Conservation (phyloP, 2,329 filamentous ascomycete species). For the Cladosporium sp. region DNA sequence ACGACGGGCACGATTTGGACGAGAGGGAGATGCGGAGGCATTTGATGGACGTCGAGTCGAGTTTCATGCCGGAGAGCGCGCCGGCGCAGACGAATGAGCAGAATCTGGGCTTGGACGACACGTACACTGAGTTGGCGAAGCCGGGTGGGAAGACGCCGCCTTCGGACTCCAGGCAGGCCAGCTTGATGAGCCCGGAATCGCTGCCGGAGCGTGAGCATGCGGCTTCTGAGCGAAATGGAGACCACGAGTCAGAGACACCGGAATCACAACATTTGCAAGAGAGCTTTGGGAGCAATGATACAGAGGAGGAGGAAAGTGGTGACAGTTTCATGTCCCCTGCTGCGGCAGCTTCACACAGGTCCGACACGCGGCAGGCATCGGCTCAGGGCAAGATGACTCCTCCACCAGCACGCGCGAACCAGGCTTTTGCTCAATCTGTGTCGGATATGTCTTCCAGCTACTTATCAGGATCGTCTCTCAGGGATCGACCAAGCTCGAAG, state of each 20-base stretch:
- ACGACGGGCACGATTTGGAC: slow-evolving; percentile 44
- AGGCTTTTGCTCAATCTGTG: slow-evolving; percentile 15
- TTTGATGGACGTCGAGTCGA: slow-evolving; percentile 65
- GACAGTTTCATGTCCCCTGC: slow-evolving; percentile 18
- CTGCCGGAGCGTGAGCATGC: background rate
- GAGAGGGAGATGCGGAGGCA: slow-evolving; percentile 62
- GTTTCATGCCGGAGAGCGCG: slow-evolving; percentile 61
- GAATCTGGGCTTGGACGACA: slow-evolving; percentile 46
- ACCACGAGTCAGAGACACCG: slow-evolving; percentile 18
- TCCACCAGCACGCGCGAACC: background rate
- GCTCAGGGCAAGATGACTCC: background rate
- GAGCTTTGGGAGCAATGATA: slow-evolving; percentile 21
- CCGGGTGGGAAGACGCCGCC: slow-evolving; percentile 17
- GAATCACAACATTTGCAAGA: slow-evolving; percentile 23
- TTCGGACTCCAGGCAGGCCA: background rate
- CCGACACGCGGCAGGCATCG: background rate
- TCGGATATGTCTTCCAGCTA: slow-evolving; percentile 14
- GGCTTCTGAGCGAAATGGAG: background rate
- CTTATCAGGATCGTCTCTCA: background rate
- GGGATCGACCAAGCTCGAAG: slow-evolving; percentile 26
- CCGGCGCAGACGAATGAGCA: slow-evolving; percentile 31
- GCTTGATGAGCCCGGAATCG: slow-evolving; percentile 5
- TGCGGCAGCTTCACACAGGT: slow-evolving; percentile 17
- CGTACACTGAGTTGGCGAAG: slow-evolving; percentile 42
- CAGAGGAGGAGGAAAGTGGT: slow-evolving; percentile 13